Evolutionary conservation across 1,139 yeast genomes (phyloP).

Genomic region (Suhomyces choctaworum): DNA sequence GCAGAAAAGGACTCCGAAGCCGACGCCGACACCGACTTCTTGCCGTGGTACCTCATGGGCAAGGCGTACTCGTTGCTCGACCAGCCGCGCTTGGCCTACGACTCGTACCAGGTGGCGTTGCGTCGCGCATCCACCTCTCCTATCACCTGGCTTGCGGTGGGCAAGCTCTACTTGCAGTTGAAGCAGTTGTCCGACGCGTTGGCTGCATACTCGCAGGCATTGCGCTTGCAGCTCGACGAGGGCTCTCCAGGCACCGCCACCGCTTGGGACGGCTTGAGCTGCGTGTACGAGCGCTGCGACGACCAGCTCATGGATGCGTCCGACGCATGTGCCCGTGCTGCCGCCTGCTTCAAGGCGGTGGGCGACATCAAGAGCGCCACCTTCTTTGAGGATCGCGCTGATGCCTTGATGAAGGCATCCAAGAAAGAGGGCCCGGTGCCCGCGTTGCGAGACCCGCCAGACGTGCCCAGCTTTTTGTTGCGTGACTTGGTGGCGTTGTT

Average conservation of each 20-base stretch:
- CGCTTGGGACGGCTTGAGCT: constrained; percentile 65
- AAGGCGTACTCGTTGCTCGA: constrained; percentile 50
- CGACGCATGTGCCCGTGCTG: constrained; percentile 57
- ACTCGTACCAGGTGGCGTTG: constrained; percentile 57
- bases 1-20: constrained; percentile 19
- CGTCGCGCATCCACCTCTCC: constrained; percentile 56
- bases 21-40: constrained; percentile 43
- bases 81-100: constrained; percentile 55
- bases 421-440: constrained; percentile 47
- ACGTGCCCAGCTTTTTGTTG: constrained; percentile 47
- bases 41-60: constrained; percentile 61
- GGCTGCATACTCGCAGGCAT: constrained; percentile 67
- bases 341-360: constrained; percentile 48
- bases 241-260: constrained; percentile 53
- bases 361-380: constrained; percentile 46
- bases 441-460: constrained; percentile 48
- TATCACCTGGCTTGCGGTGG: constrained; percentile 66
- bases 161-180: constrained; percentile 56
- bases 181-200: constrained; percentile 65
- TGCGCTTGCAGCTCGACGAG: constrained; percentile 52
- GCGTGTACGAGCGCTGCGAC: constrained; percentile 66
- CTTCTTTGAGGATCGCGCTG: constrained; percentile 46
- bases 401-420: constrained; percentile 40
- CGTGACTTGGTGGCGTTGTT: constrained; percentile 50
- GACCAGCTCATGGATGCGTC: constrained; percentile 60